These are phyloP conservation scores for Rhododendron vialii DNA, from an alignment of 148 eudicot species.

Conservation along the genomic window DNA sequence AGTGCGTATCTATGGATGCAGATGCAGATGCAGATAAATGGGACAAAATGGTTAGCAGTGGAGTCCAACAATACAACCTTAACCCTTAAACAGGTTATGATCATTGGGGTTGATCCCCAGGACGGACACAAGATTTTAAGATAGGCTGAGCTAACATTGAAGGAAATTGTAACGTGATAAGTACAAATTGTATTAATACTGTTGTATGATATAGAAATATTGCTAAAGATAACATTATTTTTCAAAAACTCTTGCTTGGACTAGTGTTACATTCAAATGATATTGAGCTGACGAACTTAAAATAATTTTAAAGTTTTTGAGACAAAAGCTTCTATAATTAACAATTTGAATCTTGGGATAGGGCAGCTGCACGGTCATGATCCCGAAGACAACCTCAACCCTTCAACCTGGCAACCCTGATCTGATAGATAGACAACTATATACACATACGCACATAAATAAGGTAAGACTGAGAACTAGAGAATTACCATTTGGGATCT, in stretches of 20 bases:
- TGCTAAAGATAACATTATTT: too few species aligned
- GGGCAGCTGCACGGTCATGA: background rate
- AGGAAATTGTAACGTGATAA: background rate
- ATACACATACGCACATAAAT: background rate
- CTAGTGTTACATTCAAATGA: background rate
- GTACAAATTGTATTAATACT: too few species aligned
- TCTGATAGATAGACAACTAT: background rate
- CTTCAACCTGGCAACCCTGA: background rate
- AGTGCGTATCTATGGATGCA: background rate
- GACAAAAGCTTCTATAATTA: too few species aligned
- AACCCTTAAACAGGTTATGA: background rate
- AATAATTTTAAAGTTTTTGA: too few species aligned
- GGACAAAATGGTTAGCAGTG: background rate
- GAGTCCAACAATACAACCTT: background rate
- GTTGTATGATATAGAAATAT: background rate
- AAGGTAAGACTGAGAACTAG: background rate
- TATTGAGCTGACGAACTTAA: too few species aligned
- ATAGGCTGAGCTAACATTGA: background rate
- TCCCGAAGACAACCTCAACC: background rate
- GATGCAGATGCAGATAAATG: background rate
- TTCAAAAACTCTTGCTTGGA: background rate
- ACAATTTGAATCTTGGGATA: too few species aligned
- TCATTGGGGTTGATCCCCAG: background rate
- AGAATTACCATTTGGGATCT: background rate
- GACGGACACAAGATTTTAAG: background rate